Percentiles rank a stretch among this genome's conserved stretches.
Conservation (phyloP, 2,329 filamentous ascomycete genomes). For the Hypoxylon rubiginosum region DNA sequence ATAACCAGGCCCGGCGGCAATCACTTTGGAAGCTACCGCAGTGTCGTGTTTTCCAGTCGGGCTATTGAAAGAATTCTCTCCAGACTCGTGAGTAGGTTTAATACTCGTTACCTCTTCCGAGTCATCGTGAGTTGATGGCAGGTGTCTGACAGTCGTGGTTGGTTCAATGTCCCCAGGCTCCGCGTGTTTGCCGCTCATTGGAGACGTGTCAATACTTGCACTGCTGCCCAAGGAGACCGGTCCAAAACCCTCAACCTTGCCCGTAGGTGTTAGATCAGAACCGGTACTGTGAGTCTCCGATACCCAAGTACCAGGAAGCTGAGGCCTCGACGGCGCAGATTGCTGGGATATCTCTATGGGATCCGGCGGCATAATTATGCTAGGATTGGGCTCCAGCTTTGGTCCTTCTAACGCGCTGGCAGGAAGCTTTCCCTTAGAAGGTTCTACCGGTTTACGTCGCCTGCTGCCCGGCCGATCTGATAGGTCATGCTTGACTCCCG, state of each 20-base stretch:
- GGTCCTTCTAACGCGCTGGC: conserved; percentile 43
- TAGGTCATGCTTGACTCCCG: conserved; percentile 8
- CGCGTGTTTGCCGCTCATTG: conserved; percentile 33
- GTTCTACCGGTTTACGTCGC: conserved; percentile 14
- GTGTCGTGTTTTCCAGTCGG: conserved; percentile 44
- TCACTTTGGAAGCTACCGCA: conserved; percentile 40
- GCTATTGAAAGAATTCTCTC: conserved; percentile 29
- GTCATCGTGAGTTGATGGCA: conserved; percentile 38
- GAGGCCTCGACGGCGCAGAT: conserved; percentile 37
- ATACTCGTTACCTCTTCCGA: conserved; percentile 20
- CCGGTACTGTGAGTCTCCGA: conserved; percentile 46
- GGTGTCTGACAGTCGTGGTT: conserved; percentile 41
- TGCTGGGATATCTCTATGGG: conserved; percentile 7
- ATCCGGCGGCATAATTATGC: conserved; percentile 34
- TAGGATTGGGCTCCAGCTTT: conserved; percentile 37
- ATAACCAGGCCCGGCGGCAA: conserved; percentile 37
- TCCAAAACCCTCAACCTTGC: conserved; percentile 32
- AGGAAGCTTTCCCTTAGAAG: conserved; percentile 29
- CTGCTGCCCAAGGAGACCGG: conserved; percentile 30
- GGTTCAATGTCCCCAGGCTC: conserved; percentile 41
- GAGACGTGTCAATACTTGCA: conserved; percentile 35
- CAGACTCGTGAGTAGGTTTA: conserved; percentile 18
- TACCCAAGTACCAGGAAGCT: conserved; percentile 51
- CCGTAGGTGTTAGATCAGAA: conserved; percentile 45
- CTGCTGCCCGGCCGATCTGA: conserved; percentile 9